Evolutionary conservation across 768 basidiomycete genomes (phyloP).

Genomic region (Chlorophyllum brunneum): DNA sequence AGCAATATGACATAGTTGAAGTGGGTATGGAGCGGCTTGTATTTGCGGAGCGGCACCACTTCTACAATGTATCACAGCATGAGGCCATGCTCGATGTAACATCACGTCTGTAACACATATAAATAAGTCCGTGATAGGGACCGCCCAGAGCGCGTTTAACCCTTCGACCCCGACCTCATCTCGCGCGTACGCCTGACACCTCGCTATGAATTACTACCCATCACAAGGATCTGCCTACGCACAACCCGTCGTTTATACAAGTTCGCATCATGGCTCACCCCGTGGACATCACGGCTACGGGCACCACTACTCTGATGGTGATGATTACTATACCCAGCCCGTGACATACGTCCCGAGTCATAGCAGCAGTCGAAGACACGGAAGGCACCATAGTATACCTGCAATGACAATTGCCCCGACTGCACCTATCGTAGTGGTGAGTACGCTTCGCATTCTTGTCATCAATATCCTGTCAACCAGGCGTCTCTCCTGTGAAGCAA

Average conservation of each 20-base stretch:
- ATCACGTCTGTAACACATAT: no score
- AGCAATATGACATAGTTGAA: no score
- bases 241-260: slow-evolving; percentile 3
- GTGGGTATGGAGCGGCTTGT: slow-evolving; percentile 7
- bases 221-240: slow-evolving; percentile 7
- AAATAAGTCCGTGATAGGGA: no score
- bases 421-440: slow-evolving; percentile 4
- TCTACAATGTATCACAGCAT: not conserved
- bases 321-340: not conserved
- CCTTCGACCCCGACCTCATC: no score
- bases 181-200: no score
- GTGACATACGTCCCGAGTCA: slow-evolving; percentile 8
- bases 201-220: slow-evolving; percentile 7
- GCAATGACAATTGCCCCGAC: not conserved
- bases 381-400: slow-evolving; percentile 6
- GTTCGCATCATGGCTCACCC: not conserved
- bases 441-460: not conserved
- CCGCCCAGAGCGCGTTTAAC: no score
- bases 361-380: slow-evolving; percentile 5
- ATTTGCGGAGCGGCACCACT: not conserved
- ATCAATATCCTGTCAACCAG: not conserved
- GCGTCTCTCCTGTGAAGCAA: slow-evolving; percentile 1
- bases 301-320: not conserved
- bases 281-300: not conserved
- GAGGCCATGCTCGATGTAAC: slow-evolving; percentile 7